phyloP scores from a whole-genome alignment of 2,329 filamentous ascomycete genomes.

The Lachnellula hyalina region DNA sequence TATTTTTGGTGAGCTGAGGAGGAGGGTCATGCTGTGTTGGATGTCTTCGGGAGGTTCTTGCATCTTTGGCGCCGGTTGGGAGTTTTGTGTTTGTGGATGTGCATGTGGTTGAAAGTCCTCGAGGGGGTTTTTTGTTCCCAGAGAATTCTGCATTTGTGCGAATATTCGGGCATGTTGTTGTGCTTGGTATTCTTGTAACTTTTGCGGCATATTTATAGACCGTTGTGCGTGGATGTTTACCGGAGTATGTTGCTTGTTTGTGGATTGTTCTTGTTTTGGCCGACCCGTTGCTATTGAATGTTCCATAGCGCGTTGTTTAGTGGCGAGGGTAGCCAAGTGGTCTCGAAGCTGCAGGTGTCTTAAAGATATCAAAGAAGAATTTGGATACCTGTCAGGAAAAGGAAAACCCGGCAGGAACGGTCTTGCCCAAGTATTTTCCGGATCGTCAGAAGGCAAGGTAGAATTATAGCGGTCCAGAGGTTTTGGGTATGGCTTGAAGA shows the following conservation, averaged over 20 bases:
- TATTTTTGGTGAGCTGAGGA: background rate
- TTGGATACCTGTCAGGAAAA: background rate
- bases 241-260: background rate
- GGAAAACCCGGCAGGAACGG: background rate
- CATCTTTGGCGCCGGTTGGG: background rate
- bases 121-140: too few species aligned
- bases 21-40: background rate
- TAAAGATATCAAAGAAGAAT: background rate
- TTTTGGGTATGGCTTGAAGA: background rate
- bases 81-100: too few species aligned
- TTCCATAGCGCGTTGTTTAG: background rate
- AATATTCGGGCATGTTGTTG: too few species aligned
- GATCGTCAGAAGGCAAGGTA: background rate
- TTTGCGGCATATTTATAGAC: background rate
- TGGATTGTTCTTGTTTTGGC: background rate
- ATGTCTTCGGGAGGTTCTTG: background rate
- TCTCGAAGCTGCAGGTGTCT: background rate
- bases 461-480: background rate
- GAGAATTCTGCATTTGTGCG: too few species aligned
- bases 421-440: background rate
- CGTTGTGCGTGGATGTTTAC: background rate
- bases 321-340: background rate
- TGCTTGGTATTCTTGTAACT: too few species aligned
- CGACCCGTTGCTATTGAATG: background rate
- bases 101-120: too few species aligned